Evolutionary conservation across 106 monocot species (phyloP), one percentile per base, ranked within the genome.

Genomic region (Dendrobium catenatum): DNA sequence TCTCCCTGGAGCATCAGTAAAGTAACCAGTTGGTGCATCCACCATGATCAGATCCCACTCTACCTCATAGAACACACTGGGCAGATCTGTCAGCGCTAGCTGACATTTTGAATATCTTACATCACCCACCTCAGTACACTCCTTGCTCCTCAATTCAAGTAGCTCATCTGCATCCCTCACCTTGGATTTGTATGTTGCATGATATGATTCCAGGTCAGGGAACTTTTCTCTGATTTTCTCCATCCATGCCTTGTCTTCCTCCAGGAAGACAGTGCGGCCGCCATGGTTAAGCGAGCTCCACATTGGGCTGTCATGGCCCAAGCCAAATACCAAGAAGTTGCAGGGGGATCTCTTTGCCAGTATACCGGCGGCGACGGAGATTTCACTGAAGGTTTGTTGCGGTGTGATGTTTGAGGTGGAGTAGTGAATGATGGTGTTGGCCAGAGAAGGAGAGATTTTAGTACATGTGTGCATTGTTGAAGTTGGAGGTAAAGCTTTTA

Each of bases 11-110:
- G 95, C 93, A 68, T 88, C 89, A 27, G 79, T 82, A 5, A 85
- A 81, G 83, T 88, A 96, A 85, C 95, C 95, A 2, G 93, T 93
- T 33, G 95, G 93, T 58, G 93, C 95, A 42, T 93, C 95, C 55
- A 96, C 93, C 95, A 96, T 96, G 77, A 96, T 93, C 89, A 96
- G 17, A 48, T 96, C 95, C 95, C 95, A 96, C 82, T 93, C 89
- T 51, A 82, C 67, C 80, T 91, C 91, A 27, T 84, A 75, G 76
- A 93, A 81, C 80, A 88, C 68, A n/a, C 19, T 61, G 0, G 95
- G 95, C 78, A 95, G 80, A 68, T 77, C 86, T 83, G 72, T 88
- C 78, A 95, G 56, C 3, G 89, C 86, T 55, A 95, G 43, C 72
- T 70, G 81, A 29, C 95, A 95, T 79, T 66, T 55, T 10, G 91